phyloP scores from a whole-genome alignment of 345 rosid genomes.

The Eutrema japonicum region DNA sequence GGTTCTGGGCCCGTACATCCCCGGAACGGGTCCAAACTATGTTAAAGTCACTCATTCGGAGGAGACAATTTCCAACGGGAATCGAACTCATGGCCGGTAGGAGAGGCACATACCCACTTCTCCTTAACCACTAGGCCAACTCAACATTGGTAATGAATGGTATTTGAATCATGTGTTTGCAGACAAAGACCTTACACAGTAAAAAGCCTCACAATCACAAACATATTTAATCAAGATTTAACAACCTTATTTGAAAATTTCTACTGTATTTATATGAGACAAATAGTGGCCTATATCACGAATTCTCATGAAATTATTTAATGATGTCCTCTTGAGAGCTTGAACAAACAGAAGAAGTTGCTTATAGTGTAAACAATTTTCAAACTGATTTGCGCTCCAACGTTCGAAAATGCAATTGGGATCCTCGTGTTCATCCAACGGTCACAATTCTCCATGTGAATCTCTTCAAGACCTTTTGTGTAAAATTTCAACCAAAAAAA shows the following conservation, averaged over 20 bases:
- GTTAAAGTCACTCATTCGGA: too few relatives aligned
- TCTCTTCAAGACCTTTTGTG: slow-evolving; percentile 51
- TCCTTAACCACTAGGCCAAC: too few relatives aligned
- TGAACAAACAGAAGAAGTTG: slow-evolving; percentile 16
- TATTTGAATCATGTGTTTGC: slow-evolving; percentile 5
- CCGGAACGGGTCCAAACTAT: too few relatives aligned
- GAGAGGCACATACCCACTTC: too few relatives aligned
- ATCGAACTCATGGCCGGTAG: too few relatives aligned
- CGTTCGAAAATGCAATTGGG: slow-evolving; percentile 50
- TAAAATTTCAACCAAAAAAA: slow-evolving; percentile 10
- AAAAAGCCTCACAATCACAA: slow-evolving; percentile 19
- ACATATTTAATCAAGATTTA: slow-evolving; percentile 9
- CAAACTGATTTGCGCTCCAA: slow-evolving; percentile 70
- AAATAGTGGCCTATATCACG: slow-evolving; percentile 34
- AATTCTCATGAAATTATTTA: slow-evolving; percentile 43
- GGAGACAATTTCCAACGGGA: too few relatives aligned
- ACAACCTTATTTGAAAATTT: slow-evolving; percentile 15
- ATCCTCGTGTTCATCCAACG: slow-evolving; percentile 60
- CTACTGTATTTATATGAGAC: slow-evolving; percentile 10
- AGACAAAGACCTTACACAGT: slow-evolving; percentile 1
- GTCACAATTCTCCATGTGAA: slow-evolving; percentile 73
- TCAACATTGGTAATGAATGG: too few relatives aligned
- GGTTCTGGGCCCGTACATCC: too few relatives aligned
- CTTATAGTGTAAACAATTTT: slow-evolving; percentile 33
- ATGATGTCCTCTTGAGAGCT: slow-evolving; percentile 37